Evolutionary conservation across 495 filamentous ascomycete species (phyloP), one percentile per base, ranked within the genome.

Genomic region (Jackrogersella multiformis): DNA sequence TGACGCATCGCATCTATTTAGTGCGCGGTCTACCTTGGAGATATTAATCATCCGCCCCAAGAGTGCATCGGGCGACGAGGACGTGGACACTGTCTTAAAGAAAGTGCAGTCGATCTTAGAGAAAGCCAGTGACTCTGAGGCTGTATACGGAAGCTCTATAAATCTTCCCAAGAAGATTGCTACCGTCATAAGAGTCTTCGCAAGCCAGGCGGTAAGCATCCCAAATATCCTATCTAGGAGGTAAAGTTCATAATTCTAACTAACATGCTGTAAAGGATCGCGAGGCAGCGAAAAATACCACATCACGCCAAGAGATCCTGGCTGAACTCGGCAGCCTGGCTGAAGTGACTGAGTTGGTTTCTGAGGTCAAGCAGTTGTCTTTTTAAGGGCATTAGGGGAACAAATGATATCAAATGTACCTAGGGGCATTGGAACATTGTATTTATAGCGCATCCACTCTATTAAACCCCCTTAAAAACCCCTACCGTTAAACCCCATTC

Each of bases 141-240:
- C 54, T n/a, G 60, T 69, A 2, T 69, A 64, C 20, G 66, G 66
- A 39, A 58, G 36, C 53, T 32, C 53, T 6, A n/a, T 59, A 3
- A 69, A 69, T 24, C 66, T 69, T 8, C 54, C 58, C 10, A 7
- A 58, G 54, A 64, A 64, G 39, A 49, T 55, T 38, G n/a, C 63
- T n/a, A 20, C 39, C 20, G 4, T 69, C 13, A 18, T 69, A 6
- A 59, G 51, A 21, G 32, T 34, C 12, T 44, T 64, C 16, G 23
- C 53, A 16, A 62, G 48, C 55, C 44, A 58, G n/a, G 46, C 28
- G 30, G 66, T 64, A 55, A 59, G 66, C 55, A 23, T 16, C 16
- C 24, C 1, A 44, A 56, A 26, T 36, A 9, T 23, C 12, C 18
- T 10, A 12, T 16, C n/a, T 1, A 16, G 28, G 39, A 26, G 15